Evolutionary conservation across 2,329 filamentous ascomycete genomes (phyloP).

Genomic region (Apiospora marii): DNA sequence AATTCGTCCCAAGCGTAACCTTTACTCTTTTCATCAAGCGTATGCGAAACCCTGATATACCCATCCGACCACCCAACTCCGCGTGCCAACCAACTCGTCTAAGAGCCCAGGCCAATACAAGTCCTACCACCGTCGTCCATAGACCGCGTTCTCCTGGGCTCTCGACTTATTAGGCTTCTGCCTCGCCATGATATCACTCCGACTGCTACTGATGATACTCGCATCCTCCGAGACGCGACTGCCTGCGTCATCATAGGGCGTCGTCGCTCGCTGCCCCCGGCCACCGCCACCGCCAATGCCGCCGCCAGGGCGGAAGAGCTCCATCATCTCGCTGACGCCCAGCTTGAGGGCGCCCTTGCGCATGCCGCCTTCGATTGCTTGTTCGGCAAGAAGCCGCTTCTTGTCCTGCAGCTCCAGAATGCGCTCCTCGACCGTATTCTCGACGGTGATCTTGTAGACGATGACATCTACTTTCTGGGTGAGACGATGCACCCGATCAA

Average conservation of each 20-base stretch:
- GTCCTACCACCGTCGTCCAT: constrained; percentile 51
- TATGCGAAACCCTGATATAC: neutral
- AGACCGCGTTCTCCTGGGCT: constrained; percentile 49
- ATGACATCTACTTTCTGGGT: constrained; percentile 95
- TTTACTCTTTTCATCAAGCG: constrained; percentile 9
- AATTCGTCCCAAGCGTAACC: constrained; percentile 9
- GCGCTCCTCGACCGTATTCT: constrained; percentile 86
- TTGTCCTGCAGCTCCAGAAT: constrained; percentile 95
- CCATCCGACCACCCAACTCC: constrained; percentile 15
- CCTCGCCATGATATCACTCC: constrained; percentile 26
- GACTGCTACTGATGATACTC: neutral
- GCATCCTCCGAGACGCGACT: neutral
- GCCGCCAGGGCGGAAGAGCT: constrained; percentile 78
- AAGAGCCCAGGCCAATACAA: neutral
- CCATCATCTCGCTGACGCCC: constrained; percentile 90
- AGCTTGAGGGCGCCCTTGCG: constrained; percentile 80
- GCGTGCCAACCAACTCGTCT: neutral
- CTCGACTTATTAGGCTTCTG: constrained; percentile 16
- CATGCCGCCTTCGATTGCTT: constrained; percentile 84
- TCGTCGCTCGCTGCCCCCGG: neutral
- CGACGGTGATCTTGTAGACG: constrained; percentile 92
- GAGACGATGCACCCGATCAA: constrained; percentile 97
- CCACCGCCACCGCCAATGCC: constrained; percentile 58
- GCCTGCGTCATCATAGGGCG: neutral
- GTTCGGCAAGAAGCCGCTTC: constrained; percentile 89